Base-by-base conservation (phyloP, 805 yeast genomes). In the Yamadazyma tumulicola region DNA sequence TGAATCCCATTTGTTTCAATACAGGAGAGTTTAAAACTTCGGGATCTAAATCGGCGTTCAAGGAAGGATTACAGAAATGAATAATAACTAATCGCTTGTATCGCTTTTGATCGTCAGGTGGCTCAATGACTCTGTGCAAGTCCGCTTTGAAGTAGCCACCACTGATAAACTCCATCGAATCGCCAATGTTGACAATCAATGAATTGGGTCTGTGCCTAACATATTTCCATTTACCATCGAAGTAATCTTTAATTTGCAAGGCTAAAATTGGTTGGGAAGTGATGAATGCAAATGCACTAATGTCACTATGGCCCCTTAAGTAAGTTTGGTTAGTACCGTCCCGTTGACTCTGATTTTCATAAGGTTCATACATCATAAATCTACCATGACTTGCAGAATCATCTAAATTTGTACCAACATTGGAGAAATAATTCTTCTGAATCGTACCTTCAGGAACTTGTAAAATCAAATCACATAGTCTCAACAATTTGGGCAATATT, bases 281-380 rank as follows among this genome's bases (percentile, higher is more conserved):
- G 19, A 67, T 64, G 34, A 65, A 63, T 1, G 72, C 52, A 29
- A 67, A 56, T 1, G 61, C 71, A 37, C 61, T 54, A 13, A 57
- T 61, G 46, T 72, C 76, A 19, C 72, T 62, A 41, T 72, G 77
- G 2, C 76, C 77, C 31, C 75, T 54, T 19, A 72, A 51, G 67
- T 67, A 69, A 2, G 68, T 68, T 19, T 57, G 52, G 7, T 56
- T 57, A 0, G 73, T 66, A 28, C 53, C 48, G 14, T 46, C 27
- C 7, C 52, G 51, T 13, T 57, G 57, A 5, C 52, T 54, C 10
- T 52, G 51, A 20, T 49, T 46, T 21, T 43, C 43, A 34, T 49
- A 51, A 5, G 57, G 56, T 15, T 43, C 43, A 32, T 54, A 54
- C 25, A 55, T 26, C 61, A 55, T 55, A 22, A 55, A 48, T 26